Evolutionary conservation across 805 yeast genomes (phyloP).

Genomic region (Spathaspora hagerdaliae): DNA sequence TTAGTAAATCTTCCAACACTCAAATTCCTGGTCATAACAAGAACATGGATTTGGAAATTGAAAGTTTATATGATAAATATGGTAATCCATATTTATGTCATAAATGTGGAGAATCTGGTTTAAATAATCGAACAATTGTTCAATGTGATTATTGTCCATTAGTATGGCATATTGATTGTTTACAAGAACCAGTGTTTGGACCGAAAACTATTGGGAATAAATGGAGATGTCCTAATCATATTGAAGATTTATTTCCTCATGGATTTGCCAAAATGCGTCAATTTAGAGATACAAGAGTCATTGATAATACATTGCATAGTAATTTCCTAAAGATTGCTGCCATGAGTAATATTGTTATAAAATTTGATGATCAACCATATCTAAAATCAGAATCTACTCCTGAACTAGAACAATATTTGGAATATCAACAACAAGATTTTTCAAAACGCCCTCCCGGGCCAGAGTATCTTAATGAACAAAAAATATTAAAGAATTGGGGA

Average conservation of each 20-base stretch:
- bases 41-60: conserved; percentile 55
- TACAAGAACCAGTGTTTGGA: conserved; percentile 68
- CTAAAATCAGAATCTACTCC: conserved; percentile 18
- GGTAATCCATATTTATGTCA: conserved; percentile 73
- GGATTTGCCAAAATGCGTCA: conserved; percentile 38
- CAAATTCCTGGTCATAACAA: conserved; percentile 36
- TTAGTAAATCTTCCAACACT: conserved; percentile 22
- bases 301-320: conserved; percentile 47
- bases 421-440: conserved; percentile 23
- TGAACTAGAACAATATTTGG: conserved; percentile 21
- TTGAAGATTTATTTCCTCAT: conserved; percentile 44
- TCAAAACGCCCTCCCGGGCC: conserved; percentile 2
- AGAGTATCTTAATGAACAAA: background rate
- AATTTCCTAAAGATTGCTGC: conserved; percentile 30
- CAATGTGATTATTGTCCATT: conserved; percentile 82
- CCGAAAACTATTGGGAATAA: conserved; percentile 70
- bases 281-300: conserved; percentile 46
- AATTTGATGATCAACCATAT: conserved; percentile 31
- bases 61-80: conserved; percentile 59
- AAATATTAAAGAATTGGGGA: conserved; percentile 4
- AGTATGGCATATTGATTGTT: conserved; percentile 87
- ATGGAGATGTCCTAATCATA: conserved; percentile 93
- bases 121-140: conserved; percentile 52
- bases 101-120: conserved; percentile 69
- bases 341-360: conserved; percentile 27